Base-by-base conservation (phyloP, 1,284 basidiomycete species). In the Peniophora sp. region DNA sequence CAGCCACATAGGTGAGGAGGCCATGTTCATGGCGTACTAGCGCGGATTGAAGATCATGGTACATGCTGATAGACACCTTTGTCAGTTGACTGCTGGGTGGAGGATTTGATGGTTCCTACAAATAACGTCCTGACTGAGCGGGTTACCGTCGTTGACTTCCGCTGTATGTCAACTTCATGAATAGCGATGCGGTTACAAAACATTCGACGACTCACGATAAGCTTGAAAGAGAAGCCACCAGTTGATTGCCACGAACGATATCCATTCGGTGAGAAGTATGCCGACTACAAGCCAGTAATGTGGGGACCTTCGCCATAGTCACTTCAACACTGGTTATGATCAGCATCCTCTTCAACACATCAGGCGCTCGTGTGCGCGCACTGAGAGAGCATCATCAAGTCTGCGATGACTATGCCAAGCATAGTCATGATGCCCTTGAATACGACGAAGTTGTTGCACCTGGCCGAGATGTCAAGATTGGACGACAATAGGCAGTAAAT, bases 381-480 rank as follows among this genome's bases (percentile, higher is more conserved):
- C 43, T 20, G 43, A 45, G 10, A 11, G 14, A 79, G 65, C 78
- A 82, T 80, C 77, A 81, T 80, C n/a, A 76, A 53, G 2, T 68
- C 74, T 1, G 73, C 71, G 5, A 73, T 62, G 24, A 72, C 68
- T 39, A 80, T 70, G 1, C 74, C 77, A 11, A 73, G 68, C 23
- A 76, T 68, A 2, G 73, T 72, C 57, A 74, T 76, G 44, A 64
- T 64, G 0, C 76, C 77, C 59, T 79, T 76, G 45, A 74, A 79
- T 22, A 45, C 43, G 10, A 45, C 43, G 20, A 45, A 45, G 9
- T 22, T 5, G 15, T n/a, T 22, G 43, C 43, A 45, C 3, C 43
- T 45, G 9, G 27, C 9, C 3, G 10, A 17, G 43, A 24, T 10
- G 43, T 45, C 5, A 45, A 9, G 14, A 22, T 20, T 22, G 5